These are phyloP conservation scores for Vigna angularis DNA, from an alignment of 306 rosid species.

Conservation along the genomic window DNA sequence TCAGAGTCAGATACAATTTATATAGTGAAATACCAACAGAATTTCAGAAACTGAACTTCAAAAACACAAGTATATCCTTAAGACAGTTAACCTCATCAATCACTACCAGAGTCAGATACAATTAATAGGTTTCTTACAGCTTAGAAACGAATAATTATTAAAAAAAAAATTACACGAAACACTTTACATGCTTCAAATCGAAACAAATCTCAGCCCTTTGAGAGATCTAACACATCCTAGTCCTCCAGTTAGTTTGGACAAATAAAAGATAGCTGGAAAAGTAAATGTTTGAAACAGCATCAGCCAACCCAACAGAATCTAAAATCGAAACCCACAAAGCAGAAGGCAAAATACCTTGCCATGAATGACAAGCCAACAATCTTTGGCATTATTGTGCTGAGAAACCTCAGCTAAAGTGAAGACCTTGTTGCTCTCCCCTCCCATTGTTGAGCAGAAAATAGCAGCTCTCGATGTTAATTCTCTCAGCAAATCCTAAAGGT, in stretches of 20 bases:
- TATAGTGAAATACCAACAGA: not conserved
- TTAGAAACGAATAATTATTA: not conserved
- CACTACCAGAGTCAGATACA: not conserved
- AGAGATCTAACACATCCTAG: not conserved
- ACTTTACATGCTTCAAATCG: constrained; percentile 25
- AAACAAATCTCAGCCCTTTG: not conserved
- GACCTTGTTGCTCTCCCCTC: constrained; percentile 57
- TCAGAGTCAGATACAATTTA: too few relatives aligned
- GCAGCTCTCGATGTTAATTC: not conserved
- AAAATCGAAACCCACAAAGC: not conserved
- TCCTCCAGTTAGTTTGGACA: not conserved
- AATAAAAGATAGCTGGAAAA: constrained; percentile 3
- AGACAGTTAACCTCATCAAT: not conserved
- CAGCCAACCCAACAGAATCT: not conserved
- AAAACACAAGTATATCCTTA: not conserved
- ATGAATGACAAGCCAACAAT: constrained; percentile 85
- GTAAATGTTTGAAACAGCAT: not conserved
- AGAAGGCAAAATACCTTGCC: constrained; percentile 65
- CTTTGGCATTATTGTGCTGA: constrained; percentile 59
- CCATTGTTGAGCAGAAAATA: constrained; percentile 52
- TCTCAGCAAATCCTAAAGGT: not conserved
- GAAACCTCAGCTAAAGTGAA: constrained; percentile 75
- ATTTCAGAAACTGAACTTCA: not conserved
- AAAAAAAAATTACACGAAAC: not conserved
- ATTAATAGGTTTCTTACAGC: not conserved